These are phyloP conservation scores for Neoscytalidium dimidiatum DNA, from an alignment of 2,329 filamentous ascomycete species.

Conservation along the genomic window DNA sequence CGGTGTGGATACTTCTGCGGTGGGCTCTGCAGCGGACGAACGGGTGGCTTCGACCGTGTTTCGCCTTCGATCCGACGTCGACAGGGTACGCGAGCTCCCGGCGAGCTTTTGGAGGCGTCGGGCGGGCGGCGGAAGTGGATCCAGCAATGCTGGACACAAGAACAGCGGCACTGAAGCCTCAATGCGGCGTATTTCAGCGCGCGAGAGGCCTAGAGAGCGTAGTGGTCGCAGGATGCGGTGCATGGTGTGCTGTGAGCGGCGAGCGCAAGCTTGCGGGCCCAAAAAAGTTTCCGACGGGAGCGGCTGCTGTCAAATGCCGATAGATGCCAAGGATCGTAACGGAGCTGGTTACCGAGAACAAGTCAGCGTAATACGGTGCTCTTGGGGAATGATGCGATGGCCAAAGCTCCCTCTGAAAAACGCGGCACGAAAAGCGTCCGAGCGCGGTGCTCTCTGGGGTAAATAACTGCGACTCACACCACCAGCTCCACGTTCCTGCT, in stretches of 20 bases:
- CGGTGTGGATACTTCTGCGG: not conserved
- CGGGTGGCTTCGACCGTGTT: not conserved
- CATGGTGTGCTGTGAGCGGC: not conserved
- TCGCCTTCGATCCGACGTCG: constrained; percentile 3
- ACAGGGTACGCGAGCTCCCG: not conserved
- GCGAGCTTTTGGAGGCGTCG: not conserved
- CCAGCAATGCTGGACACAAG: constrained; percentile 36
- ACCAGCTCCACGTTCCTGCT: constrained; percentile 15
- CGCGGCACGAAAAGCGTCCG: constrained; percentile 3
- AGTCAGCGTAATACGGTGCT: not conserved
- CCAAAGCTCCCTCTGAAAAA: constrained; percentile 13
- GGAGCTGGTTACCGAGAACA: not conserved
- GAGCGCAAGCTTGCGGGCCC: not conserved
- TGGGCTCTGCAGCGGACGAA: constrained; percentile 7
- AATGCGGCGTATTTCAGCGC: constrained; percentile 7
- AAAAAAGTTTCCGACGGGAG: not conserved
- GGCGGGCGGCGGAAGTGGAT: not conserved
- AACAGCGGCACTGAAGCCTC: constrained; percentile 33
- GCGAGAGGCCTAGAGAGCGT: not conserved
- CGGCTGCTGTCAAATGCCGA: not conserved
- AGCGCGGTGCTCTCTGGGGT: constrained; percentile 27
- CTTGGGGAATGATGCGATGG: not conserved
- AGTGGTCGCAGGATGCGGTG: constrained; percentile 1
- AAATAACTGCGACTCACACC: constrained; percentile 29
- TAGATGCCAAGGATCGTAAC: not conserved